Evolutionary conservation across 495 filamentous ascomycete genomes (phyloP), one percentile per base, ranked within the genome.

Genomic region (Chaetomium fimeti): DNA sequence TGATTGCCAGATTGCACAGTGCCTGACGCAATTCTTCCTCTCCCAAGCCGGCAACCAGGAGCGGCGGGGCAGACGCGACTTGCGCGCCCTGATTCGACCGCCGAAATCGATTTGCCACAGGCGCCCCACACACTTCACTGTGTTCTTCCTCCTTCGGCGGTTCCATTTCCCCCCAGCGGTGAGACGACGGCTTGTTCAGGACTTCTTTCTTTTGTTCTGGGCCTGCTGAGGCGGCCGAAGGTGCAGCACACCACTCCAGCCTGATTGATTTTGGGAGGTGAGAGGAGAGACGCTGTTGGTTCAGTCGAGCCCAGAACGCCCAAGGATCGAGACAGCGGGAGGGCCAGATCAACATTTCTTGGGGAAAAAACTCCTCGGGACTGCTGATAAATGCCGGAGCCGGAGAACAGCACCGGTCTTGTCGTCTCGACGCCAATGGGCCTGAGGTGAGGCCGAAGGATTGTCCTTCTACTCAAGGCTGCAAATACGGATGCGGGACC

Each of bases 51-150:
- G 63, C 42, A 49, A 51, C 20, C 51, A 57, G 40, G 47, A 28
- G 29, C 24, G 58, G 49, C 58, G 61, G 16, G 40, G 20, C 58
- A 32, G n/a, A n/a, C 29, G 53, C 53, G 53, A 32, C 51, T 54
- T 54, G 49, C 27, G 53, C 65, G 13, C 25, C 25, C 22, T 72
- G 68, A 74, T 74, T 74, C 68, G 70, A 60, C 55, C 36, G 57
- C 38, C 18, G n/a, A 22, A 36, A 60, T 48, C 42, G 29, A 52
- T 65, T 71, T 65, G 72, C 70, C 72, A 74, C 70, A 42, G 16
- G 16, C 27, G 61, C 38, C 61, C 72, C 69, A 68, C 68, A 51
- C 61, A 51, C 56, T 40, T 54, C 58, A 57, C 55, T 53, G 42
- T 60, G 38, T 68, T 51, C 62, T 63, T 24, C 61, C 54, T 60